Evolutionary conservation across 805 yeast genomes (phyloP).

Genomic region (Teunomyces barrocoloradensis): DNA sequence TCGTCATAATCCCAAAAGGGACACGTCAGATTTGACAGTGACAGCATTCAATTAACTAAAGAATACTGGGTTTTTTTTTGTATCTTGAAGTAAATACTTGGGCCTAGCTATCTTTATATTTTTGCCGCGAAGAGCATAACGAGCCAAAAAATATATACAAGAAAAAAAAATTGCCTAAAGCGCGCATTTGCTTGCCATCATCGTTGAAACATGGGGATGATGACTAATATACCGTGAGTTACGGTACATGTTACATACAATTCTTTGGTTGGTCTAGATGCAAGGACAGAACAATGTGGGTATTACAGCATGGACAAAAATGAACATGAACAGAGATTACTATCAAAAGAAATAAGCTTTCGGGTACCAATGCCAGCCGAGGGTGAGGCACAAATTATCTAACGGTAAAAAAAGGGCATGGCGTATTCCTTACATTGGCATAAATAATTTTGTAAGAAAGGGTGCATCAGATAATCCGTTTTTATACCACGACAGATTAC

Average conservation of each 20-base stretch:
- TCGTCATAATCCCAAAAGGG: conserved; percentile 61
- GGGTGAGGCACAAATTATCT: neutral
- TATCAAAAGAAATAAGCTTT: too few relatives aligned
- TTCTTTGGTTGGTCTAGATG: too few relatives aligned
- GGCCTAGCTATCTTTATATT: neutral
- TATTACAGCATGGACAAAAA: too few relatives aligned
- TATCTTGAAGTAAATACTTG: neutral
- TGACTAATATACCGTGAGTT: neutral
- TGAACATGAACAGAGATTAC: too few relatives aligned
- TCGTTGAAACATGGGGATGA: neutral
- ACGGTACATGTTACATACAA: neutral
- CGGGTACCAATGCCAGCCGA: neutral
- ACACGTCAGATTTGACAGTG: conserved; percentile 11
- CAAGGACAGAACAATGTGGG: neutral
- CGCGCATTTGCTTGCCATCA: neutral
- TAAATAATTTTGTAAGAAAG: too few relatives aligned
- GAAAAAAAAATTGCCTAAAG: neutral
- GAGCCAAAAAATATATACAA: neutral
- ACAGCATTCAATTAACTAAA: neutral
- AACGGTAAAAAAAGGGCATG: neutral
- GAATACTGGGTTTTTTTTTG: neutral
- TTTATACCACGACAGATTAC: too few relatives aligned
- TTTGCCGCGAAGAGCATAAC: neutral
- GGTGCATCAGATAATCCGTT: too few relatives aligned
- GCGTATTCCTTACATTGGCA: neutral